Conservation (phyloP, 73 alveolate species). For the Paramecium caudatum region DNA sequence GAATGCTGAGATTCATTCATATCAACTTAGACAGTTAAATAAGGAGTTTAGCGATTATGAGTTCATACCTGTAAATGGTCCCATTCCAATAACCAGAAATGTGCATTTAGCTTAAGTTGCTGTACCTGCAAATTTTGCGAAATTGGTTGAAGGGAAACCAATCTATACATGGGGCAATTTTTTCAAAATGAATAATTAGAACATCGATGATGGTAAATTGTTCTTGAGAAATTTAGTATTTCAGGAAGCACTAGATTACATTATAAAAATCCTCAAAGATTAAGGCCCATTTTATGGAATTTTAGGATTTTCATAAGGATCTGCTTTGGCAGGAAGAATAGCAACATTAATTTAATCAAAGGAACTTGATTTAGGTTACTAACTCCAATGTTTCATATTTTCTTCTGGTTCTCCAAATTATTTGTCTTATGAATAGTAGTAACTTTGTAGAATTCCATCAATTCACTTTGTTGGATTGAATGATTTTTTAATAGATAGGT, state of each 20-base stretch:
- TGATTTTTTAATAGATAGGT: slow-evolving; percentile 63
- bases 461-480: slow-evolving; percentile 51
- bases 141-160: slow-evolving; percentile 16
- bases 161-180: slow-evolving; percentile 46
- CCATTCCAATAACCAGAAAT: not conserved
- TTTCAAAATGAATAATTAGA: not conserved
- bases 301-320: slow-evolving; percentile 54
- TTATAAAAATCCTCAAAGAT: slow-evolving; percentile 19
- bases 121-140: slow-evolving; percentile 1
- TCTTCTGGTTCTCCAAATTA: slow-evolving; percentile 10
- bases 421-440: not conserved
- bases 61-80: not conserved
- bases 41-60: not conserved
- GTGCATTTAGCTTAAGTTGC: slow-evolving; percentile 17
- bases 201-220: not conserved
- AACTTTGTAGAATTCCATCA: not conserved
- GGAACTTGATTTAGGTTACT: slow-evolving; percentile 6
- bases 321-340: slow-evolving; percentile 9
- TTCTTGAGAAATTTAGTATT: not conserved
- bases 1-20: not conserved
- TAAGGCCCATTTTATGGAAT: slow-evolving; percentile 61
- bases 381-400: slow-evolving; percentile 31
- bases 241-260: slow-evolving; percentile 39
- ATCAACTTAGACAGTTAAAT: not conserved
- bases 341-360: not conserved